Base-by-base conservation (phyloP, 768 basidiomycete species). In the Lyophyllum shimeji region DNA sequence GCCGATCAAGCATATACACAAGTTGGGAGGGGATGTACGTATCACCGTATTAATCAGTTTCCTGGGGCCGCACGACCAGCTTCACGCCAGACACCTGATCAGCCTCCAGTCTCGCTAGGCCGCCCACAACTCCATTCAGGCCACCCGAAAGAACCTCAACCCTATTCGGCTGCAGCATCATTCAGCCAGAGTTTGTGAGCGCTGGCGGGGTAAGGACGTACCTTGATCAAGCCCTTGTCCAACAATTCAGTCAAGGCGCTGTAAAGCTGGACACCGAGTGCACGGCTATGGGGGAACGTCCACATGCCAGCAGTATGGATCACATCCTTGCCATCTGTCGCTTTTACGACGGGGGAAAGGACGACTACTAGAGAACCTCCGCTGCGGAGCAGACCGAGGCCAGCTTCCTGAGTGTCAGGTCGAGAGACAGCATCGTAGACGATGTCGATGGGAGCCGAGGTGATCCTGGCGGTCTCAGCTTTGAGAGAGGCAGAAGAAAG, bases 41-140 rank as follows among this genome's bases (percentile, higher is more conserved):
- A 46, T 27, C 23, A 25, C 79, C 74, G 20, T 29, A 13, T 23
- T 48, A 55, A 7, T 34, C 43, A 4, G 55, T 56, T 43, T 56
- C 50, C 54, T 72, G 71, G 17, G 78, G 79, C 51, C 65, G 72
- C 1, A 57, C 74, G 8, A 82, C 69, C 18, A 82, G 60, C 61
- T 82, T 82, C 15, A 57, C 63, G 4, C 74, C 79, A n/a, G 76
- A 79, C 27, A 80, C 68, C 52, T 74, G 53, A 8, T 73, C 69
- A 2, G 58, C 56, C 62, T 64, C 66, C 61, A 81, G 42, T 56
- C 63, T 64, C 44, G 73, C 65, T 25, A 82, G 60, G 1, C 74
- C 78, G 9, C 50, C 67, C 0, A 54, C 39, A 8, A 81, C 69
- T 8, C 72, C 78, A 7, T 61, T 53, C 1, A 82, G 65, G 1